Conservation (phyloP, 352 stramenopile genomes). For the Thraustochytrium sp. region DNA sequence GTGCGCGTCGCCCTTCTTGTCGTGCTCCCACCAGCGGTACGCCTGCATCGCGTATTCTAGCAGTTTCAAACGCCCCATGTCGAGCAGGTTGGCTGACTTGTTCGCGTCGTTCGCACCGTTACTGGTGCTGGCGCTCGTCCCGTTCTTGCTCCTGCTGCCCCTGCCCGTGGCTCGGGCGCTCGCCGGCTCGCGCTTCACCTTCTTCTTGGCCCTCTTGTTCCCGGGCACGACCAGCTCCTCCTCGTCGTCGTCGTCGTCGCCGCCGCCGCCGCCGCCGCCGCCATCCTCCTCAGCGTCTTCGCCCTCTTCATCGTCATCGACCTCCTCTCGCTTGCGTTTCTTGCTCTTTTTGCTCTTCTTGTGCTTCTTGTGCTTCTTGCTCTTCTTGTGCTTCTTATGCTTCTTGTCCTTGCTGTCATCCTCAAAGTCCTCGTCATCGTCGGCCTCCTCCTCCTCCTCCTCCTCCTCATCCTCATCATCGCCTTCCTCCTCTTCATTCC, state of each 20-base stretch:
- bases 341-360: conserved; percentile 56
- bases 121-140: neutral
- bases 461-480: conserved; percentile 48
- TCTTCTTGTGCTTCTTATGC: conserved; percentile 48
- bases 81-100: conserved; percentile 57
- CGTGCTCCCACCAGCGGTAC: conserved; percentile 96
- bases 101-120: neutral
- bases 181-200: neutral
- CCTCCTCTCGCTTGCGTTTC: neutral
- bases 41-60: conserved; percentile 91
- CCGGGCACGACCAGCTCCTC: too few relatives aligned
- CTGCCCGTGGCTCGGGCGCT: neutral
- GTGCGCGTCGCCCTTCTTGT: conserved; percentile 59
- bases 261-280: neutral
- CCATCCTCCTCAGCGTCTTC: conserved; percentile 64
- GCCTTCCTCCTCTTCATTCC: conserved; percentile 41
- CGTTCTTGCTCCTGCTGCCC: neutral
- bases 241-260: too few relatives aligned
- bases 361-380: conserved; percentile 37
- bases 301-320: too few relatives aligned
- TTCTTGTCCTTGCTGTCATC: neutral
- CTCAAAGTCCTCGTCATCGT: conserved; percentile 34
- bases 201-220: conserved; percentile 41
- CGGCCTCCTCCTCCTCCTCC: conserved; percentile 59
- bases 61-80: conserved; percentile 87